Conservation (phyloP, 2,329 filamentous ascomycete species). For the Ceratocystis smalleyi region DNA sequence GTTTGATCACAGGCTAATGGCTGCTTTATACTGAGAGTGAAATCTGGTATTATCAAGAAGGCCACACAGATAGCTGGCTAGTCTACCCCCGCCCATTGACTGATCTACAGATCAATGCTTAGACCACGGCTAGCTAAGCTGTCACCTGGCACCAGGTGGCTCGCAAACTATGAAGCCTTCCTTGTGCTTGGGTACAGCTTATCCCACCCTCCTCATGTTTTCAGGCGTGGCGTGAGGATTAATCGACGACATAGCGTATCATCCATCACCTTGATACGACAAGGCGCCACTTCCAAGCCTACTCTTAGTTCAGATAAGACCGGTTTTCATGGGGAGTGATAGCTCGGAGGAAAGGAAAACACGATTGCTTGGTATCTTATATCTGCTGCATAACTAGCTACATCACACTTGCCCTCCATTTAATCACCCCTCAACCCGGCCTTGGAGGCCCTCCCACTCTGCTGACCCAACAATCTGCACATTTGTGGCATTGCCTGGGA, state of each 20-base stretch:
- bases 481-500: constrained; percentile 25
- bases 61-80: background rate
- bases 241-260: background rate
- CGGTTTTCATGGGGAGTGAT: no score
- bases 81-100: background rate
- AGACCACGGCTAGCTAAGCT: no score
- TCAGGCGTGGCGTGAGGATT: no score
- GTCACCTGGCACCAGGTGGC: no score
- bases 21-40: background rate
- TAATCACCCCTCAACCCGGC: constrained; percentile 23
- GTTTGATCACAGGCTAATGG: background rate
- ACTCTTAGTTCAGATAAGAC: no score
- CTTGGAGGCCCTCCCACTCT: constrained; percentile 42
- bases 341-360: background rate
- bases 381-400: constrained; percentile 9
- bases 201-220: no score
- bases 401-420: background rate
- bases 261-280: background rate
- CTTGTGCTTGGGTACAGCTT: no score
- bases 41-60: background rate
- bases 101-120: no score
- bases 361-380: constrained; percentile 11
- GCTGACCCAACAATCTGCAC: constrained; percentile 38
- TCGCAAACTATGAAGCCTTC: no score
- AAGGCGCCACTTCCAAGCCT: background rate